Percentiles rank a stretch among this genome's conserved stretches.
Conservation (phyloP, 805 yeast genomes). For the Scheffersomyces spartinae region DNA sequence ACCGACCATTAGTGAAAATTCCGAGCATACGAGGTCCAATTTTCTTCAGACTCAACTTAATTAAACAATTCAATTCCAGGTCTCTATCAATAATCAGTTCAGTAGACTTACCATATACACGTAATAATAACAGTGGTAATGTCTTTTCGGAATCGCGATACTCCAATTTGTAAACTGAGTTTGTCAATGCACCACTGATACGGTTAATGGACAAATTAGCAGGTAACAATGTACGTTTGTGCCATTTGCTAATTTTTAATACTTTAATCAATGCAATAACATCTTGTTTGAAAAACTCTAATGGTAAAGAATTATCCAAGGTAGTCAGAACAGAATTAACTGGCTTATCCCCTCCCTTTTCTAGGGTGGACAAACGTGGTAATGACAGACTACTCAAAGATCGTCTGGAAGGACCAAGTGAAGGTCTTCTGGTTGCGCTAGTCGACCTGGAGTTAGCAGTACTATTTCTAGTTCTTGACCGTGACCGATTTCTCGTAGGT, state of each 20-base stretch:
- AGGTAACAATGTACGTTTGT: constrained; percentile 33
- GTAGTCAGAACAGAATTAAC: no score
- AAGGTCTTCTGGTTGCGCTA: no score
- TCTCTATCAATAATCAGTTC: constrained; percentile 81
- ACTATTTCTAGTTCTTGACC: no score
- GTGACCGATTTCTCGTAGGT: no score
- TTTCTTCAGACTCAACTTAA: constrained; percentile 59
- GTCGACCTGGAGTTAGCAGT: no score
- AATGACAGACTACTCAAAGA: no score
- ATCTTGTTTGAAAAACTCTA: constrained; percentile 79
- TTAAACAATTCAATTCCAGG: constrained; percentile 59
- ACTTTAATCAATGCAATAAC: constrained; percentile 51
- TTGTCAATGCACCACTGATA: constrained; percentile 89
- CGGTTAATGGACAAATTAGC: constrained; percentile 43
- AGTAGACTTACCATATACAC: constrained; percentile 85
- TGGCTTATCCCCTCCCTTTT: no score
- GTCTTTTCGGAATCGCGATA: no score
- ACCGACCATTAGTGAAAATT: constrained; percentile 82
- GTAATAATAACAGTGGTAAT: constrained; percentile 54
- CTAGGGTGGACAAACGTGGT: no score
- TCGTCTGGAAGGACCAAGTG: no score
- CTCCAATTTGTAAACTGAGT: constrained; percentile 71
- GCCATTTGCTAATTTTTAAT: constrained; percentile 73
- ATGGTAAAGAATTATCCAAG: constrained; percentile 68
- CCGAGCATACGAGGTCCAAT: constrained; percentile 89